Base-by-base conservation (phyloP, 148 eudicot species). In the Arctostaphylos glauca region DNA sequence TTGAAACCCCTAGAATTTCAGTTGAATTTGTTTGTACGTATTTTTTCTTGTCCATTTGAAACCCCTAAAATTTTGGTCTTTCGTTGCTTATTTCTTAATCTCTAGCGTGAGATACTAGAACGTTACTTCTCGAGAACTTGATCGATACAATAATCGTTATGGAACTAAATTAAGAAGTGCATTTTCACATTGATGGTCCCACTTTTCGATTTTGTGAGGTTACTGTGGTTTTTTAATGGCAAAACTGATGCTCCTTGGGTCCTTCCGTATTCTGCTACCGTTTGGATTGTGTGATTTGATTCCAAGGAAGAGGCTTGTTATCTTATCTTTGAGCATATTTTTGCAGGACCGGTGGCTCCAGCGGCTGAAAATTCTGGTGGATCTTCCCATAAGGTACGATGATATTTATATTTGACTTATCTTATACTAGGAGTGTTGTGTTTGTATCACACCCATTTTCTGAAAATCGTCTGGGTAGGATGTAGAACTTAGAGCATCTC, bases 381-480 rank as follows among this genome's bases (percentile, higher is more conserved):
- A 90, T 90, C 98, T 85, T 87, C 96, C 92, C 68, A 70, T 88
- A 88, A 94, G 98, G 98, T 92, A 49, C 46, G 38, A 41, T 80
- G 6, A 52, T 71, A 55, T 16, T 43, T n/a, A 14, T 66, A 7
- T 49, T 74, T 52, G 41, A 68, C 19, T 47, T 52, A 18, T 1
- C 44, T 23, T 44, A 1, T 79, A 6, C 7, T 19, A 48, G 43
- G 19, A 23, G 48, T 67, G 16, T 43, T 60, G n/a, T 5, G 41
- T 31, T 41, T 55, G n/a, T 60, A 23, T 18, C 15, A 13, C 19
- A 15, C 56, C 31, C 15, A 54, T 50, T 70, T 14, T 19, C 5
- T 5, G 21, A 19, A 7, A 31, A 52, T 4, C 6, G 43, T 78
- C 9, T 2, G 67, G 41, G 53, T 67, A 68, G 47, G 7, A 15